phyloP scores from a whole-genome alignment of 352 stramenopile genomes.

The Phytophthora nicotianae region DNA sequence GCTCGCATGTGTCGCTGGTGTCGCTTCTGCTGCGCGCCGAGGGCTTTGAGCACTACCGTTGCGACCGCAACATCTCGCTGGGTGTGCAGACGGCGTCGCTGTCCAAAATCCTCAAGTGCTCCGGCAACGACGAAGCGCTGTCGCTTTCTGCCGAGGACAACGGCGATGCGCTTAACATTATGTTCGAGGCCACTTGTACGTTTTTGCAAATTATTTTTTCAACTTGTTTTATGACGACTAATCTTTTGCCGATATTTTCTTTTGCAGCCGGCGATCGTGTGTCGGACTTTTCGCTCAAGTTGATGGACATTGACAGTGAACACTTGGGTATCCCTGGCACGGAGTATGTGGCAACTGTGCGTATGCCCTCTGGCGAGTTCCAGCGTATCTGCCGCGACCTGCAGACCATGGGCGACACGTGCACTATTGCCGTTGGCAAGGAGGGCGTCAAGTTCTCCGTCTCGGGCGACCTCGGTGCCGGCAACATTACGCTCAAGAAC shows the following conservation, averaged over 20 bases:
- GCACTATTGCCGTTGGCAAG: conserved; percentile 96
- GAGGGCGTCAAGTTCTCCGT: conserved; percentile 98
- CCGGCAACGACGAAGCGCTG: conserved; percentile 97
- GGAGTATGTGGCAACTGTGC: conserved; percentile 96
- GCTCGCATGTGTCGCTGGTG: conserved; percentile 98
- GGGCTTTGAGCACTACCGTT: conserved; percentile 99
- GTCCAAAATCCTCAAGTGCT: conserved; percentile 99
- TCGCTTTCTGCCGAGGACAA: conserved; percentile 99
- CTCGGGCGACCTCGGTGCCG: conserved; percentile 95
- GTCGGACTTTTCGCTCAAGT: conserved; percentile 98
- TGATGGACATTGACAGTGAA: conserved; percentile 99
- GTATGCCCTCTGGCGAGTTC: conserved; percentile 97
- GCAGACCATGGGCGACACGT: conserved; percentile 98
- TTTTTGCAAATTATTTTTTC: conserved; percentile 21
- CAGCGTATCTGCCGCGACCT: conserved; percentile 98
- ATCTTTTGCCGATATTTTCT: conserved; percentile 7
- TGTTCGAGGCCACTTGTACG: conserved; percentile 96
- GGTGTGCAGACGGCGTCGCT: conserved; percentile 98
- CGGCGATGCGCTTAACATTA: conserved; percentile 95
- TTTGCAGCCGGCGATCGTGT: conserved; percentile 88
- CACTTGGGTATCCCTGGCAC: conserved; percentile 98
- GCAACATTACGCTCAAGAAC: conserved; percentile 95
- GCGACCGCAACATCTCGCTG: conserved; percentile 97
- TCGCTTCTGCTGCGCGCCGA: conserved; percentile 93
- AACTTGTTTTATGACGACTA: conserved; percentile 7